Conservation (phyloP, 1,284 basidiomycete genomes). For the Stereum hirsutum region DNA sequence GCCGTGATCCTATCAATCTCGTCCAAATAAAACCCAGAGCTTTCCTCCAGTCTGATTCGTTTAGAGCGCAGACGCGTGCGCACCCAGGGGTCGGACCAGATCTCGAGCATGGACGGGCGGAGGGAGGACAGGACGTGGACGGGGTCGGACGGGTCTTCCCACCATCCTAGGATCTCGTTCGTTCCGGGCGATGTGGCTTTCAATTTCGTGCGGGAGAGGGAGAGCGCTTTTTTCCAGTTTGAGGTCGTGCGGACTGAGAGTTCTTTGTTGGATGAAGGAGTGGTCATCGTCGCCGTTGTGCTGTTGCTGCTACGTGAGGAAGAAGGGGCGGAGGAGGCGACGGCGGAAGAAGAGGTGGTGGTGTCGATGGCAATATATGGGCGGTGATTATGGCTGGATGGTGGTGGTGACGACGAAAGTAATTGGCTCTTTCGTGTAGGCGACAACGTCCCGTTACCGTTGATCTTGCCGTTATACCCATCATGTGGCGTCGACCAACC, state of each 20-base stretch:
- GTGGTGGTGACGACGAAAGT: conserved; percentile 34
- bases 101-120: conserved; percentile 51
- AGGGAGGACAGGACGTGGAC: conserved; percentile 60
- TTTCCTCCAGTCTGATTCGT: conserved; percentile 64
- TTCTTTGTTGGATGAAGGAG: conserved; percentile 22
- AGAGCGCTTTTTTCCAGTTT: conserved; percentile 69
- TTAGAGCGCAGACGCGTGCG: conserved; percentile 50
- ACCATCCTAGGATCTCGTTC: conserved; percentile 63
- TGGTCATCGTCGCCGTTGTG: not conserved
- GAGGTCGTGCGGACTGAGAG: conserved; percentile 51
- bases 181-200: conserved; percentile 53
- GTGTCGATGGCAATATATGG: conserved; percentile 23
- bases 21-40: conserved; percentile 74
- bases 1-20: conserved; percentile 73
- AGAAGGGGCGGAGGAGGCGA: conserved; percentile 6
- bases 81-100: conserved; percentile 65
- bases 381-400: conserved; percentile 13
- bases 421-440: too few relatives aligned
- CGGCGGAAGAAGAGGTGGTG: conserved; percentile 23
- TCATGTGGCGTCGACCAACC: conserved; percentile 20
- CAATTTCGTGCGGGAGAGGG: conserved; percentile 46
- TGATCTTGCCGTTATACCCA: conserved; percentile 31
- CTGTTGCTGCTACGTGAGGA: too few relatives aligned
- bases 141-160: conserved; percentile 75
- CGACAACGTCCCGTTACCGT: too few relatives aligned